Evolutionary conservation across 2,329 filamentous ascomycete species (phyloP), one percentile per base, ranked within the genome.

Genomic region (Penicillium palitans): DNA sequence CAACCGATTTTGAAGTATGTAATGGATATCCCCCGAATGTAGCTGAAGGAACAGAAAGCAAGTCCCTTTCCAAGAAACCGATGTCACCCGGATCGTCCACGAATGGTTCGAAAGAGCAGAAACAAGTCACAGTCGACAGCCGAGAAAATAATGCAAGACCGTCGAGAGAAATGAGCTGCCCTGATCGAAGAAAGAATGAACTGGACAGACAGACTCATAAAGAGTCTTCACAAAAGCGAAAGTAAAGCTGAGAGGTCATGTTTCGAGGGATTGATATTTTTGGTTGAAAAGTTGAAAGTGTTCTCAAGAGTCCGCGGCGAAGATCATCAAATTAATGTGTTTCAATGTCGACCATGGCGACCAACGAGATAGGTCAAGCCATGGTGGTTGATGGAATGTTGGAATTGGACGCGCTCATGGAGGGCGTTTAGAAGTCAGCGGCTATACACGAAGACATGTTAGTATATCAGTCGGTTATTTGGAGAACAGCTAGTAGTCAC

Each of bases 41-140:
- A 57, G 55, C 29, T 54, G 37, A 41, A 46, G 48, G 54, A 54
- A 54, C 37, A 42, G 15, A 24, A 52, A 48, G 7, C 29, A 53
- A 24, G 33, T 33, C 19, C 33, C 33, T 27, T 54, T 41, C 27
- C 42, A 47, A 42, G 25, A 40, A 31, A 37, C 31, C 4, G 13
- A 31, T n/a, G 48, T 52, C 48, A 52, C 55, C 48, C 48, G 50
- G 29, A 42, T 54, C 35, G 55, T 57, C 55, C 55, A 57, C 55
- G 50, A 54, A 54, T n/a, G n/a, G 19, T 41, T 57, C 55, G 42
- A 33, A 53, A 45, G 33, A 17, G 29, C 45, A 33, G 24, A 17
- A 55, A 54, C 29, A 40, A 29, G 15, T 29, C 42, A 9, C 4
- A 31, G 6, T 57, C 42, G 17, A 35, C 24, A 45, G 33, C 29